Evolutionary conservation across 805 yeast species (phyloP).

Genomic region (Suhomyces vadensis): DNA sequence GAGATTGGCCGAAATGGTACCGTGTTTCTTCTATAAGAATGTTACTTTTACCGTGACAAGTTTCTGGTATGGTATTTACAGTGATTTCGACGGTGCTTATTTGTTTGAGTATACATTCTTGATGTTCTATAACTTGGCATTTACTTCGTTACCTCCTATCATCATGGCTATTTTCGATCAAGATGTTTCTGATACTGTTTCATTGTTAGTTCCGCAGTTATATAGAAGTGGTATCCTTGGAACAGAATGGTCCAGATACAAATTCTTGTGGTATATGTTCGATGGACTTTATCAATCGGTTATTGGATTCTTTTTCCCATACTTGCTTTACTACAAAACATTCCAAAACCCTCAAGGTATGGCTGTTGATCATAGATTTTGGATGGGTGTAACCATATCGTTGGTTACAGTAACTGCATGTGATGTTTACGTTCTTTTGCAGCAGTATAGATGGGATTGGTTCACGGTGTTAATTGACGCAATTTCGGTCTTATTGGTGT

Average conservation of each 20-base stretch:
- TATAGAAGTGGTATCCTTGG: constrained; percentile 74
- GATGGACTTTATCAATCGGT: constrained; percentile 79
- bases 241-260: constrained; percentile 65
- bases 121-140: constrained; percentile 81
- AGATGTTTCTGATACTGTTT: constrained; percentile 70
- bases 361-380: constrained; percentile 67
- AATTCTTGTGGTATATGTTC: constrained; percentile 71
- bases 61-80: constrained; percentile 79
- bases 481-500: constrained; percentile 60
- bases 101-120: constrained; percentile 75
- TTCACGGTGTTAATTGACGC: constrained; percentile 54
- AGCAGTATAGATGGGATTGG: constrained; percentile 84
- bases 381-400: constrained; percentile 68
- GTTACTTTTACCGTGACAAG: constrained; percentile 71
- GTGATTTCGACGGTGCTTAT: constrained; percentile 77
- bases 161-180: constrained; percentile 79
- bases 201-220: constrained; percentile 71
- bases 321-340: constrained; percentile 39
- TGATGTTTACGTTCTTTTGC: constrained; percentile 63
- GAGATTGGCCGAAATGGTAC: constrained; percentile 80
- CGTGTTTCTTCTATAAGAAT: constrained; percentile 77
- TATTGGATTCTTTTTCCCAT: constrained; percentile 74
- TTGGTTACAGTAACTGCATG: constrained; percentile 68
- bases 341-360: constrained; percentile 53
- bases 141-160: constrained; percentile 78